Base-by-base conservation (phyloP, 768 basidiomycete genomes). In the Mycena indigotica region DNA sequence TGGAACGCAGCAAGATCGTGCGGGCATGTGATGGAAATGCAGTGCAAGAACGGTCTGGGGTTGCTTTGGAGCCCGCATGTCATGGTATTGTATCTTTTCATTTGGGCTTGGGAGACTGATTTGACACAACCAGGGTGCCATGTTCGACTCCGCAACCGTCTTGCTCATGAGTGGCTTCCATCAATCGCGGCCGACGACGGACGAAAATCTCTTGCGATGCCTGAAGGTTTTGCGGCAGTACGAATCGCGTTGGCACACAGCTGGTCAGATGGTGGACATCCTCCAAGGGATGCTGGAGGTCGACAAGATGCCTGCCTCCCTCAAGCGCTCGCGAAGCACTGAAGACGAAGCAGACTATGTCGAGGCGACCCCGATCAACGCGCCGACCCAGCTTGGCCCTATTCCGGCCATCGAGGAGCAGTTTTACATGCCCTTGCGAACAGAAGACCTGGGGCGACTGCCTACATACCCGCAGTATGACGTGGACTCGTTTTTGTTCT, bases 1-100 rank as follows among this genome's bases (percentile, higher is more conserved):
- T 83, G 89, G 12, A 82, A 93, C 56, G 87, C 94, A 0, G 91
- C 93, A 0, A 78, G 93, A 19, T 89, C 89, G 1, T 89, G 86
- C 54, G 85, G 83, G n/a, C 92, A 92, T 63, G 80, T 97, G 21
- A 73, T 90, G 32, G 89, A 93, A 62, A 73, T 83, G 2, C 79
- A 82, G 51, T 72, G 78, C 49, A 73, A 67, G 50, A 73, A 81
- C 5, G 69, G 63, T n/a, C 50, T 54, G 2, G 53, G 63, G 35
- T 63, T 62, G 13, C 39, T 62, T 21, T 58, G 55, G 25, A 58
- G 58, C 26, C 61, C 61, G 0, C 61, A 58, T 39, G 50, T 50
- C 17, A 41, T 50, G 15, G 61, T 62, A 50, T 13, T 16, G 15
- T 15, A 10, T 30, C 17, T 21, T 17, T 53, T 40, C 21, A 24